Base-by-base conservation (phyloP, 805 yeast species). In the Pichia paraexigua region DNA sequence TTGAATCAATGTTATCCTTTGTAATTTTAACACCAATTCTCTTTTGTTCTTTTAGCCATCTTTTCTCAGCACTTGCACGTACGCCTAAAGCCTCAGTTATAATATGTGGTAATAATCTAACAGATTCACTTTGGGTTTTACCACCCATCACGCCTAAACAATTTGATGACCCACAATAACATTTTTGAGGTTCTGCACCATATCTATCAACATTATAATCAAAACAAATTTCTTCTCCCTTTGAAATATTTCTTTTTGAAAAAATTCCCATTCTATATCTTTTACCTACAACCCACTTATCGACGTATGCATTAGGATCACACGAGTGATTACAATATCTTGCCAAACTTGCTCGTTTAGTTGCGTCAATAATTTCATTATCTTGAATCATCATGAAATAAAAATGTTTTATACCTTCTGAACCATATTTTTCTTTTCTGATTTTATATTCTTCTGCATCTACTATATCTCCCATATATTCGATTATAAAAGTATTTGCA, bases 81-180 rank as follows among this genome's bases (percentile, higher is more conserved):
- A 91, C 84, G 20, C 96, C 96, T 45, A 94, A 74, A 0, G 97
- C 97, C 55, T 87, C 95, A 11, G 94, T 81, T 37, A 86, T 76
- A 24, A 82, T 78, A 56, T 87, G 92, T 2, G 98, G 97, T 47
- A 92, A 74, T 52, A 88, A 70, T 41, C 87, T 76, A 1, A 92
- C 92, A 32, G 92, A 87, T 59, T 90, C 96, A 2, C 98, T 90
- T 70, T 94, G 99, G 2, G 96, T 92, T 67, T 90, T 91, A 46
- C 99, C 99, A 57, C 98, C 99, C 73, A 92, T 80, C 58, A 85
- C 84, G 35, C 97, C 96, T 43, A 89, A 76, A 76, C 99, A 92
- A 67, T 89, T 91, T 28, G 85, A 75, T 57, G 90, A 95, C 3
- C 95, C 97, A 71, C 99, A 92, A 68, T 86, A 87, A 69, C 99